Evolutionary conservation across 2,329 filamentous ascomycete species (phyloP).

Genomic region (Alternaria sp.): DNA sequence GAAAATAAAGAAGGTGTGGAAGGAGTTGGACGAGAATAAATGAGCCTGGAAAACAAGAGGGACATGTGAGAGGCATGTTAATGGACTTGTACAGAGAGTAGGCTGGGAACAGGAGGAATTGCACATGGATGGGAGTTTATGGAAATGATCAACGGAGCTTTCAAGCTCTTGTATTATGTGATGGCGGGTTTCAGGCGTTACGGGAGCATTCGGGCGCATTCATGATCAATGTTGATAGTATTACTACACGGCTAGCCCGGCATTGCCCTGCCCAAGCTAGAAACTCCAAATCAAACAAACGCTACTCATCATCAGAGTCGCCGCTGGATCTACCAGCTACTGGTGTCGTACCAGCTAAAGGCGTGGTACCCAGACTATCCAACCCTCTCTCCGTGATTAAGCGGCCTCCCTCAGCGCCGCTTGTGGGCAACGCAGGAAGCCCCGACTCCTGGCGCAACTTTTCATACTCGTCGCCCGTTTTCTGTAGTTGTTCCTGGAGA

Average conservation of each 20-base stretch:
- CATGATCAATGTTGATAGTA: conserved; percentile 3
- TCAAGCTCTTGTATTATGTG: conserved; percentile 7
- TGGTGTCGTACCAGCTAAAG: conserved; percentile 46
- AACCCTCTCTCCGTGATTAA: conserved; percentile 47
- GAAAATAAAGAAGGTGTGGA: conserved; percentile 79
- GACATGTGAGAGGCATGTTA: neutral
- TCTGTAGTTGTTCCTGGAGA: conserved; percentile 80
- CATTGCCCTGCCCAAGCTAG: conserved; percentile 10
- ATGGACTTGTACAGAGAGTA: neutral
- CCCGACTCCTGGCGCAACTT: conserved; percentile 62
- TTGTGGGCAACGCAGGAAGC: conserved; percentile 47
- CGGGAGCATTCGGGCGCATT: neutral
- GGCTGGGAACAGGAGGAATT: neutral
- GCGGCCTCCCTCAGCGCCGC: conserved; percentile 36
- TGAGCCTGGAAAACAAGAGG: conserved; percentile 18
- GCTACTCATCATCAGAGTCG: conserved; percentile 41
- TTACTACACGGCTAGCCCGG: conserved; percentile 15
- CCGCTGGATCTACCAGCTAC: conserved; percentile 35
- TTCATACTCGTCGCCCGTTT: conserved; percentile 78
- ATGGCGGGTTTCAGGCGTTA: neutral
- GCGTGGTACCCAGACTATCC: conserved; percentile 51
- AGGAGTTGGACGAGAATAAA: conserved; percentile 76
- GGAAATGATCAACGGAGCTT: neutral
- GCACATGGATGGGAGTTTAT: conserved; percentile 9
- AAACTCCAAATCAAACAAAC: conserved; percentile 14